Percentiles rank a stretch among this genome's conserved stretches.
phyloP scores from a whole-genome alignment of 805 yeast genomes.

The Ogataea trehalophila region DNA sequence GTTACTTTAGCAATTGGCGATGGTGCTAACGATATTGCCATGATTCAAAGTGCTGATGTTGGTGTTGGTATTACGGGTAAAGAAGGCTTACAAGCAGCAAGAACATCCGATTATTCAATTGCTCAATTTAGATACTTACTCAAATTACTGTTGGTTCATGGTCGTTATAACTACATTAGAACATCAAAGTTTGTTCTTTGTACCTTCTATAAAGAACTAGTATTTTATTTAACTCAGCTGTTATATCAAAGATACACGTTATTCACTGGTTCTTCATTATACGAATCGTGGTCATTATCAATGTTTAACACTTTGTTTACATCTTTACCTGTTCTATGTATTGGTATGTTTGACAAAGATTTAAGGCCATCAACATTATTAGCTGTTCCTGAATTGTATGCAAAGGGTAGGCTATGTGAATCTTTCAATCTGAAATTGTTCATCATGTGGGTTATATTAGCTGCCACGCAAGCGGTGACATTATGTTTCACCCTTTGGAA shows the following conservation, averaged over 20 bases:
- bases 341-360: constrained; percentile 96
- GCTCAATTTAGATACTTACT: constrained; percentile 87
- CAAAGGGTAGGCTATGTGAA: constrained; percentile 67
- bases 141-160: constrained; percentile 86
- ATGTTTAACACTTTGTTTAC: constrained; percentile 97
- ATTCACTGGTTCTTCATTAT: constrained; percentile 89
- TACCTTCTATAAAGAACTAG: constrained; percentile 90
- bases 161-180: constrained; percentile 90
- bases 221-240: constrained; percentile 85
- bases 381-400: constrained; percentile 87
- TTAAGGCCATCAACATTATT: constrained; percentile 80
- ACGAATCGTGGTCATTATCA: constrained; percentile 93
- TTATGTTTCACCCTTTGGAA: constrained; percentile 62
- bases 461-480: constrained; percentile 66
- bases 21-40: constrained; percentile 98
- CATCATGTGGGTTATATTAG: constrained; percentile 72
- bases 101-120: constrained; percentile 90
- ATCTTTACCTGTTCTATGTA: constrained; percentile 81
- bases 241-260: constrained; percentile 80
- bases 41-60: constrained; percentile 98
- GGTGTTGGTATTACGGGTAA: constrained; percentile 97
- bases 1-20: constrained; percentile 97
- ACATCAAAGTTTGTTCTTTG: constrained; percentile 88
- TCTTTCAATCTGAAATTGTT: constrained; percentile 71
- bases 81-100: constrained; percentile 95